phyloP scores from a whole-genome alignment of 768 basidiomycete genomes.

The Leccinum disarticulatum region DNA sequence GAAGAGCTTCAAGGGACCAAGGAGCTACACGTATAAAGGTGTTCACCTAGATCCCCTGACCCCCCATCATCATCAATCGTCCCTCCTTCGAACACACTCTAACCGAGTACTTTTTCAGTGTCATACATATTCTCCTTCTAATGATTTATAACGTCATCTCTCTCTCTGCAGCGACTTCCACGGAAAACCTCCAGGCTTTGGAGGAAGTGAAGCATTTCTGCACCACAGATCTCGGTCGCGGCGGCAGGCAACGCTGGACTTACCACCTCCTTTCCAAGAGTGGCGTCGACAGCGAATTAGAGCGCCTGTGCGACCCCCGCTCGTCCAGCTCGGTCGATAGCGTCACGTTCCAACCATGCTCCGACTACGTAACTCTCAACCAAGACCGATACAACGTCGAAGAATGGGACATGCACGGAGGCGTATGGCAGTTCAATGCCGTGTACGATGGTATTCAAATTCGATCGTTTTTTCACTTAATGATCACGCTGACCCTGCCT shows the following conservation, averaged over 20 bases:
- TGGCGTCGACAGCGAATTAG: constrained; percentile 40
- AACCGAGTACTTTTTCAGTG: background rate
- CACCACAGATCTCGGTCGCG: constrained; percentile 53
- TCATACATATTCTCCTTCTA: constrained; percentile 11
- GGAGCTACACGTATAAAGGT: constrained; percentile 24
- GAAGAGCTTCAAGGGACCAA: constrained; percentile 1
- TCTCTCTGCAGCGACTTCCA: constrained; percentile 44
- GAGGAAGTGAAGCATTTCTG: constrained; percentile 54
- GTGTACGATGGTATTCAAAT: constrained; percentile 42
- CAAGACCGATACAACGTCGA: constrained; percentile 45
- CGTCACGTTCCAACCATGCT: constrained; percentile 46
- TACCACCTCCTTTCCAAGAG: constrained; percentile 48
- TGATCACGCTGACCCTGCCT: constrained; percentile 21
- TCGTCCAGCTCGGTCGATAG: constrained; percentile 36
- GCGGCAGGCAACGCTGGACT: constrained; percentile 52
- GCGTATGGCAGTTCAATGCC: constrained; percentile 45
- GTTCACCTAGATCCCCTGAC: constrained; percentile 2
- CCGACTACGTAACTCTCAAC: constrained; percentile 33
- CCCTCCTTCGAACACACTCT: background rate
- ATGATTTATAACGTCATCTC: constrained; percentile 39
- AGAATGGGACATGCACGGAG: constrained; percentile 41
- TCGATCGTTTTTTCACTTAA: constrained; percentile 6
- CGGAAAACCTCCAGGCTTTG: constrained; percentile 49
- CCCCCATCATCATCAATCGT: constrained; percentile 7
- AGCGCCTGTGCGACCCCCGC: constrained; percentile 36